These are phyloP conservation scores for Corrigiola litoralis DNA, from an alignment of 179 eudicot genomes.

Conservation along the genomic window DNA sequence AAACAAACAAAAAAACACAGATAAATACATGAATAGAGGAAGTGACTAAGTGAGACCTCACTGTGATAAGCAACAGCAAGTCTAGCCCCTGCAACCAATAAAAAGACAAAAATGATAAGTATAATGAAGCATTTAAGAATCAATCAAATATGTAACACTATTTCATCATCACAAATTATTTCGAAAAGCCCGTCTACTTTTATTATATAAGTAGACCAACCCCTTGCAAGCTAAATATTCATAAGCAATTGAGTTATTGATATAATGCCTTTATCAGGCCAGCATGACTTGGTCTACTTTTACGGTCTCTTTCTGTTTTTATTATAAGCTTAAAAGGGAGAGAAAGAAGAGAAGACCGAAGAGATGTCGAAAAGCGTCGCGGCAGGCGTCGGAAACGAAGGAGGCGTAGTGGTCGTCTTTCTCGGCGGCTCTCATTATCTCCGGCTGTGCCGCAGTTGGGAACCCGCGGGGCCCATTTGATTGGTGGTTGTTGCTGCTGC, in stretches of 20 bases:
- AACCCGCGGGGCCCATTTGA: slow-evolving; percentile 38
- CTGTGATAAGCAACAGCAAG: slow-evolving; percentile 78
- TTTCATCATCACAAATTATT: no score
- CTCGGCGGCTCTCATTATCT: slow-evolving; percentile 97
- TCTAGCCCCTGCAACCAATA: slow-evolving; percentile 60
- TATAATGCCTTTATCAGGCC: no score
- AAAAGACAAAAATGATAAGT: background rate
- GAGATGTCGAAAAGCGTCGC: slow-evolving; percentile 97
- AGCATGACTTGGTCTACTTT: no score
- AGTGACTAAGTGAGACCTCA: slow-evolving; percentile 39
- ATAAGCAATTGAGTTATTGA: no score
- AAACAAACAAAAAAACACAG: background rate
- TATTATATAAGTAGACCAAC: no score
- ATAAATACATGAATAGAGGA: background rate
- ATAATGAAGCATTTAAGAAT: background rate
- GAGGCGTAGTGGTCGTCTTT: slow-evolving; percentile 96
- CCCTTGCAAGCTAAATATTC: no score
- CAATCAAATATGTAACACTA: no score
- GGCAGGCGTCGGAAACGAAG: slow-evolving; percentile 88
- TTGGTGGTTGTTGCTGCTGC: background rate
- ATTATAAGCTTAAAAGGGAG: background rate
- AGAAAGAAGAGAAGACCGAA: slow-evolving; percentile 52
- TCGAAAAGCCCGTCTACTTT: no score
- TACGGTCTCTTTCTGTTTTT: no score
- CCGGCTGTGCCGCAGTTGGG: slow-evolving; percentile 88